A percentile compares a stretch with the other conserved stretches of the same genome.
Evolutionary conservation across 2,329 filamentous ascomycete species (phyloP).

Genomic region (Venturia aucupariae): DNA sequence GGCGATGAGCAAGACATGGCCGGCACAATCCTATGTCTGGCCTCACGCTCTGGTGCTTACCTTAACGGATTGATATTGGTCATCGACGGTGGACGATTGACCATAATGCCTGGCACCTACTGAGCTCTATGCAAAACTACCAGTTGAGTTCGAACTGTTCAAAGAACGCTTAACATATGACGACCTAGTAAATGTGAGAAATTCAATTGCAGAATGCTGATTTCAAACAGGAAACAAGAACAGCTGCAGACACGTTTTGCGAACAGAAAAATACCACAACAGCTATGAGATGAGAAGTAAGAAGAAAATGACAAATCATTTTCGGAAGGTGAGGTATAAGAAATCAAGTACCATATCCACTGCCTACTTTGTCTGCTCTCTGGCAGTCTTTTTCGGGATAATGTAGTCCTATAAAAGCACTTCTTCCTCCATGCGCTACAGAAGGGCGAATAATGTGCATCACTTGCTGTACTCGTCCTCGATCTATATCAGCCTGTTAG

Average conservation of each 20-base stretch:
- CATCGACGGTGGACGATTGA: conserved; percentile 54
- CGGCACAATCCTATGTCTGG: conserved; percentile 56
- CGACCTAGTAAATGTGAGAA: background rate
- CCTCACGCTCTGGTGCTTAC: conserved; percentile 55
- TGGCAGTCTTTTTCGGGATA: background rate
- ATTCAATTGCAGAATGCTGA: background rate
- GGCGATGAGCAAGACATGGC: conserved; percentile 56
- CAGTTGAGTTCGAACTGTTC: background rate
- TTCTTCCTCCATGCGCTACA: background rate
- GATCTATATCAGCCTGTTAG: background rate
- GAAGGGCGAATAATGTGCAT: background rate
- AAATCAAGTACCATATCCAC: background rate
- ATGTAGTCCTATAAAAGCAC: background rate
- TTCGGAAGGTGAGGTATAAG: background rate
- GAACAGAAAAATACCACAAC: background rate
- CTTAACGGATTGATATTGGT: conserved; percentile 55
- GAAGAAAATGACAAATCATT: background rate
- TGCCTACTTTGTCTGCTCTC: background rate
- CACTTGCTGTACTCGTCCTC: background rate
- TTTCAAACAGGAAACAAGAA: background rate
- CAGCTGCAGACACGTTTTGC: background rate
- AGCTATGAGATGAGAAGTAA: background rate
- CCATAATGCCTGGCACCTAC: conserved; percentile 46
- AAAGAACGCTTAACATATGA: background rate
- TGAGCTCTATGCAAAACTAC: conserved; percentile 21